These are phyloP conservation scores for Pythium utonaiense DNA, from an alignment of 352 stramenopile species.

Conservation along the genomic window DNA sequence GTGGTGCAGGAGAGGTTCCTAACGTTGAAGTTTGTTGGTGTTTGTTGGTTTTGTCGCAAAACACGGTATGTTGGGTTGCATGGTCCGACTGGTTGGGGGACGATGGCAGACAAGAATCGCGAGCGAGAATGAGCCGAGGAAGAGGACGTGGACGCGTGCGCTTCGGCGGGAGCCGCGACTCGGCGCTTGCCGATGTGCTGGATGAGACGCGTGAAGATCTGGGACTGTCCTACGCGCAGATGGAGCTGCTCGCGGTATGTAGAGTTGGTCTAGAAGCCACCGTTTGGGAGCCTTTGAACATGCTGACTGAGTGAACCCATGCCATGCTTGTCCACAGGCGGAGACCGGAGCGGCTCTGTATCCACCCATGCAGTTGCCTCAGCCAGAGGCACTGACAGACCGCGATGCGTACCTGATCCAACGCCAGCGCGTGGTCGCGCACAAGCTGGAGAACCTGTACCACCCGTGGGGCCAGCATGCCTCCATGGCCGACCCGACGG, in stretches of 20 bases:
- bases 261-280: neutral
- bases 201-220: conserved; percentile 72
- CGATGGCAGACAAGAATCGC: neutral
- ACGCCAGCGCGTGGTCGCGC: conserved; percentile 55
- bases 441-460: conserved; percentile 72
- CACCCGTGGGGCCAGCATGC: conserved; percentile 50
- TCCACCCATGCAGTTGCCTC: conserved; percentile 55
- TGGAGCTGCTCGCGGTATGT: conserved; percentile 62
- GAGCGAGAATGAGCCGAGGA: conserved; percentile 49
- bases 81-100: conserved; percentile 7
- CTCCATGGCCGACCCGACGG: conserved; percentile 21
- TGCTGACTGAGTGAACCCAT: neutral
- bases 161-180: conserved; percentile 70
- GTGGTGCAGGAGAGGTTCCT: neutral
- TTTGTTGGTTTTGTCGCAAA: too few relatives aligned
- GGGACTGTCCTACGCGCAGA: conserved; percentile 61
- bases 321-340: conserved; percentile 23
- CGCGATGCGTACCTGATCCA: conserved; percentile 67
- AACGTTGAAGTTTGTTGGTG: neutral
- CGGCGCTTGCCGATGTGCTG: conserved; percentile 59
- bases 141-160: conserved; percentile 58
- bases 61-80: neutral
- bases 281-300: neutral
- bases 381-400: conserved; percentile 52
- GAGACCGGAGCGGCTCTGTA: conserved; percentile 50